Percentiles rank a stretch among this genome's conserved stretches.
Evolutionary conservation across 2,329 filamentous ascomycete genomes (phyloP).

Genomic region (Rhinocladiella similis): DNA sequence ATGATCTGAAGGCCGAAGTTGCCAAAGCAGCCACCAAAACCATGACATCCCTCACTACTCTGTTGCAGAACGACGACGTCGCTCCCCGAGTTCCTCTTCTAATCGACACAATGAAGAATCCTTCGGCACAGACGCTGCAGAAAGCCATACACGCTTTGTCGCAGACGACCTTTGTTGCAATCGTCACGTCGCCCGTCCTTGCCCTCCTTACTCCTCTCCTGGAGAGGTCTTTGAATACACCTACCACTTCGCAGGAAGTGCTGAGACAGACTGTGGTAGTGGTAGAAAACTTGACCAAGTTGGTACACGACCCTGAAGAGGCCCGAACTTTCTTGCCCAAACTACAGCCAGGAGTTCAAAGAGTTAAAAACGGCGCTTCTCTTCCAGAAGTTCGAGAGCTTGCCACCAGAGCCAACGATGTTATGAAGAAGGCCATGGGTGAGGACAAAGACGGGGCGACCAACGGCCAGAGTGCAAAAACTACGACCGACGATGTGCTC

Average conservation of each 20-base stretch:
- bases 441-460: constrained; percentile 63
- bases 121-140: constrained; percentile 81
- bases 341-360: constrained; percentile 88
- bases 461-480: constrained; percentile 61
- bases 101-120: constrained; percentile 93
- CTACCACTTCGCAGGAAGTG: constrained; percentile 88
- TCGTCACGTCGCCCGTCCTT: constrained; percentile 92
- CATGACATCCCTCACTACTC: constrained; percentile 85
- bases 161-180: constrained; percentile 96
- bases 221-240: constrained; percentile 90
- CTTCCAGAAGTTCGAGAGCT: constrained; percentile 93
- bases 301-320: constrained; percentile 94
- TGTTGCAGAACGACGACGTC: constrained; percentile 96
- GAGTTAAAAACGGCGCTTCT: constrained; percentile 81
- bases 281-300: constrained; percentile 95
- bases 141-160: constrained; percentile 97
- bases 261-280: constrained; percentile 94
- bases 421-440: constrained; percentile 92
- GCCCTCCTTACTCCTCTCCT: constrained; percentile 92
- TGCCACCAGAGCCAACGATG: constrained; percentile 74
- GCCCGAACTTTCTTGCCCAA: constrained; percentile 94
- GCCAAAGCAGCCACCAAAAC: constrained; percentile 85
- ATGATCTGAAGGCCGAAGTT: constrained; percentile 86
- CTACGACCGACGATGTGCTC: constrained; percentile 70
- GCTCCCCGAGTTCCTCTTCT: constrained; percentile 87